Evolutionary conservation across 2,329 filamentous ascomycete species (phyloP).

Genomic region (Fusarium sp.): DNA sequence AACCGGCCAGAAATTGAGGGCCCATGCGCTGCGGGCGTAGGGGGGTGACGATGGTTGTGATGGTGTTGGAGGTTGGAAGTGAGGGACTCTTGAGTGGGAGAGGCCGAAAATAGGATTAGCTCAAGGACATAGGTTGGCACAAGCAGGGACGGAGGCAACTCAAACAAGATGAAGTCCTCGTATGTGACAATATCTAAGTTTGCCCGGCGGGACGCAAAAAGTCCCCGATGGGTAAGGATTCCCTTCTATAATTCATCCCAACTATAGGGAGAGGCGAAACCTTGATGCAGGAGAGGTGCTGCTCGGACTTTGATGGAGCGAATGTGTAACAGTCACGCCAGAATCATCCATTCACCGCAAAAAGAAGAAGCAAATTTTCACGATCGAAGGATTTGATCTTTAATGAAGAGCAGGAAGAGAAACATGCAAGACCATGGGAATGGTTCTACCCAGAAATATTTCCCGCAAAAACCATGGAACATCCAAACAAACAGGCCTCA

Average conservation of each 20-base stretch:
- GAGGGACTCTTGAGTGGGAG: not conserved
- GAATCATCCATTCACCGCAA: not conserved
- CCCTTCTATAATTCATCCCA: conserved; percentile 19
- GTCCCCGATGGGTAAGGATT: conserved; percentile 26
- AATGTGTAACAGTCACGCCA: not conserved
- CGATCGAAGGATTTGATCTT: conserved; percentile 6
- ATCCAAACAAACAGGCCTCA: conserved; percentile 22
- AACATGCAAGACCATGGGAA: not conserved
- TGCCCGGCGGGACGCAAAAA: conserved; percentile 18
- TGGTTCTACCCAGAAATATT: not conserved
- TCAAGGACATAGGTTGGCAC: conserved; percentile 3
- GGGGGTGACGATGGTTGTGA: conserved; percentile 14
- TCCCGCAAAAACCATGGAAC: not conserved
- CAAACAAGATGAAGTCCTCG: not conserved
- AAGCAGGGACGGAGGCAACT: conserved; percentile 3
- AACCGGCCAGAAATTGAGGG: conserved; percentile 20
- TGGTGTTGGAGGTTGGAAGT: conserved; percentile 26
- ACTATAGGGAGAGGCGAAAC: conserved; percentile 12
- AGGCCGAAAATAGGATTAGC: conserved; percentile 6
- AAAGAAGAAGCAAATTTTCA: not conserved
- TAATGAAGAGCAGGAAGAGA: conserved; percentile 24
- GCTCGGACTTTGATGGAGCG: not conserved
- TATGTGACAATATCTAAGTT: conserved; percentile 8
- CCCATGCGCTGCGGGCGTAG: conserved; percentile 24
- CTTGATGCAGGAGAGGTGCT: not conserved